Conservation (phyloP, 78 protist genomes). For the Dictyostelium firmibasis region DNA sequence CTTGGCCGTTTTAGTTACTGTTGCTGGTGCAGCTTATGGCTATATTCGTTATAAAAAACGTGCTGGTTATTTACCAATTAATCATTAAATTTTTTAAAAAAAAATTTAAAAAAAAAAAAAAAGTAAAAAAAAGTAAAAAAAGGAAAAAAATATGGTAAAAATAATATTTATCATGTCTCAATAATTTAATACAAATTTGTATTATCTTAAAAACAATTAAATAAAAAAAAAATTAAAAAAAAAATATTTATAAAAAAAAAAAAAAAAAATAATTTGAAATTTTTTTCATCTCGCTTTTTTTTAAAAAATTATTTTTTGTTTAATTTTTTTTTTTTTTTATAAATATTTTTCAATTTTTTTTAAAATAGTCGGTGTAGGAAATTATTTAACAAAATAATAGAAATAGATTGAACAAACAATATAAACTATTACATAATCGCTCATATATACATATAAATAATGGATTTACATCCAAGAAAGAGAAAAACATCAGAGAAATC, state of each 20-base stretch:
- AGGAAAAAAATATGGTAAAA: background rate
- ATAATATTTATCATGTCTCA: background rate
- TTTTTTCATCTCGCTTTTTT: background rate
- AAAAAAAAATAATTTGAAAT: too few species aligned
- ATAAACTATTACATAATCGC: background rate
- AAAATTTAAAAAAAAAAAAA: background rate
- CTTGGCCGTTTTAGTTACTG: background rate
- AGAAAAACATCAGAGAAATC: slow-evolving; percentile 63
- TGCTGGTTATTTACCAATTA: slow-evolving; percentile 24
- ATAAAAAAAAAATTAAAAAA: background rate
- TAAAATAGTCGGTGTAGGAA: too few species aligned
- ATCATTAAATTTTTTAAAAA: background rate
- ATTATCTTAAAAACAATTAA: background rate
- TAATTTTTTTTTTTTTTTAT: too few species aligned
- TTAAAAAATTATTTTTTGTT: too few species aligned
- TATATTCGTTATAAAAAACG: background rate
- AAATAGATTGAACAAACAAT: background rate
- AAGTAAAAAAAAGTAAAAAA: background rate
- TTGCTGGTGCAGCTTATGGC: slow-evolving; percentile 12
- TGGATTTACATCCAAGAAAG: slow-evolving; percentile 3
- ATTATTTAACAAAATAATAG: background rate
- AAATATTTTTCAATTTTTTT: background rate
- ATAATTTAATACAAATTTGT: background rate
- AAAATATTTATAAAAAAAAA: too few species aligned
- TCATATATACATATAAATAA: background rate